A percentile compares a stretch with the other conserved stretches of the same genome.
phyloP scores from a whole-genome alignment of 2,329 filamentous ascomycete genomes.

The Pseudomassariella vexata region DNA sequence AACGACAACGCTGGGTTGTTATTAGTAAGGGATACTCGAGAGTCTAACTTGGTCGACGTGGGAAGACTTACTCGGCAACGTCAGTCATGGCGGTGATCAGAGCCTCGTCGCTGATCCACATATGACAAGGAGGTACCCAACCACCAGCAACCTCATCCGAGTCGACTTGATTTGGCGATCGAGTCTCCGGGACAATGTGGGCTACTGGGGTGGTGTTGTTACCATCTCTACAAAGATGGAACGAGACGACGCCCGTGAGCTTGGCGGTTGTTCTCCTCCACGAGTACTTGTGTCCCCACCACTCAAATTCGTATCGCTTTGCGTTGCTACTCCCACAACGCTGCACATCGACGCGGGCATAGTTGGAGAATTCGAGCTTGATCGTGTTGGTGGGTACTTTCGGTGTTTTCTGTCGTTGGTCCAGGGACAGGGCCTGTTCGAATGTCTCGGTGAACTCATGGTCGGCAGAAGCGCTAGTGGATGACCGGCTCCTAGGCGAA shows the following conservation, averaged over 20 bases:
- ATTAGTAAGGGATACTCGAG: too few species aligned
- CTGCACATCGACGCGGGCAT: conserved; percentile 81
- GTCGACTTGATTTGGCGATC: conserved; percentile 63
- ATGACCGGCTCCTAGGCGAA: conserved; percentile 24
- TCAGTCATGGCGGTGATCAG: conserved; percentile 68
- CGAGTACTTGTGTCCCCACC: conserved; percentile 81
- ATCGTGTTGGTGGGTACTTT: conserved; percentile 66
- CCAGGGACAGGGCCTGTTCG: conserved; percentile 22
- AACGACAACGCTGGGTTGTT: conserved; percentile 75
- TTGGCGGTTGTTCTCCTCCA: conserved; percentile 74
- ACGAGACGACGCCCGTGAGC: conserved; percentile 65
- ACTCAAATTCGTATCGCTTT: conserved; percentile 86
- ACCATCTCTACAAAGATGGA: conserved; percentile 69
- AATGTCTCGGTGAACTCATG: conserved; percentile 23
- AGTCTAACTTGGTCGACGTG: neutral
- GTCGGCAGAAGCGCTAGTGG: conserved; percentile 26
- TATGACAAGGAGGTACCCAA: conserved; percentile 84
- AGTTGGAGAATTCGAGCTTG: conserved; percentile 94
- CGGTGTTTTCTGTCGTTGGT: conserved; percentile 25
- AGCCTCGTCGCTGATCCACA: conserved; percentile 78
- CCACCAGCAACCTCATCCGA: conserved; percentile 74
- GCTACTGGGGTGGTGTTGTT: conserved; percentile 60
- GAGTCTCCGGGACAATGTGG: conserved; percentile 75
- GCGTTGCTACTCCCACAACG: conserved; percentile 59
- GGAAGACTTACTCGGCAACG: conserved; percentile 69